These are phyloP conservation scores for Claviceps humidiphila DNA, from an alignment of 2,329 filamentous ascomycete species.

Conservation along the genomic window DNA sequence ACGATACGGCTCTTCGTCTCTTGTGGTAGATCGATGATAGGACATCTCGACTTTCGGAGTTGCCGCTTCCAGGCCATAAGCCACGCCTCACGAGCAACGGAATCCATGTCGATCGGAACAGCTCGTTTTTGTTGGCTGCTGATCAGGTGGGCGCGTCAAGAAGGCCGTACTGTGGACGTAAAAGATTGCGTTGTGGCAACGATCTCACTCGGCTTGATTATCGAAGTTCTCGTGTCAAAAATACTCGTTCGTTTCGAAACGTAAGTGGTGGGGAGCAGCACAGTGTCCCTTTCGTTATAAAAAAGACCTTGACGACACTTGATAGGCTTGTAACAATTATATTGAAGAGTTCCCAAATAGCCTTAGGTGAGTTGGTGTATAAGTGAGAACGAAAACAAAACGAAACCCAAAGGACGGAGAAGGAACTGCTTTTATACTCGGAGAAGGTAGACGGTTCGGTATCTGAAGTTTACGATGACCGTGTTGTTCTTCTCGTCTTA, in stretches of 20 bases:
- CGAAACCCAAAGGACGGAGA: background rate
- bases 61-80: background rate
- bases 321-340: background rate
- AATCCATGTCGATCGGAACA: slow-evolving; percentile 21
- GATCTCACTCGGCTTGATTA: background rate
- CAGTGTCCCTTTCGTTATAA: background rate
- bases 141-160: background rate
- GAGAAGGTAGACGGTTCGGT: background rate
- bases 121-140: background rate
- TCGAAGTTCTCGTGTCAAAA: background rate
- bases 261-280: background rate
- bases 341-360: background rate
- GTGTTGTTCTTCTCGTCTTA: background rate
- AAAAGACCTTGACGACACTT: background rate
- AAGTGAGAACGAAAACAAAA: background rate
- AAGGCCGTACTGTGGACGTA: background rate
- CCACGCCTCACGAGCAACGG: slow-evolving; percentile 12
- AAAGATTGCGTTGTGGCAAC: background rate
- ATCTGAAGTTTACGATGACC: background rate
- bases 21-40: background rate
- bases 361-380: background rate
- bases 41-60: background rate
- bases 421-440: background rate
- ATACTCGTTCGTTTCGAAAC: background rate
- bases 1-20: background rate